Base-by-base conservation (phyloP, 2,329 filamentous ascomycete genomes). In the Plenodomus tracheiphilus region DNA sequence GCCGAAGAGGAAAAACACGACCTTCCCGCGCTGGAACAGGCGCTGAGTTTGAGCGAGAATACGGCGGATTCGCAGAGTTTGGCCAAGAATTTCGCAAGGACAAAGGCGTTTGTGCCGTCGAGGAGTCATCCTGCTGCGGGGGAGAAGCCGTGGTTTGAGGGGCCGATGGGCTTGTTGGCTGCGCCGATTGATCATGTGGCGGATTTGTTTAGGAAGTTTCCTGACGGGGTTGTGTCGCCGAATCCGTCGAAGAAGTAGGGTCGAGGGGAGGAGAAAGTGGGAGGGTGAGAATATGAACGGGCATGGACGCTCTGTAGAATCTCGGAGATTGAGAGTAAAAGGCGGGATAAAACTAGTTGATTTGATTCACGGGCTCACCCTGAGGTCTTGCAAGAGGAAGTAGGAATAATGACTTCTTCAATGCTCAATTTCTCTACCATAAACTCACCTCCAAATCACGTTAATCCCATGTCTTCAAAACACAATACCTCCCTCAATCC, bases 191-290 rank as follows among this genome's bases (percentile, higher is more conserved):
- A 85, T 62, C 77, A 76, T 49, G 52, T 86, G 25, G 70, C 69
- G 32, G 81, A 85, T 62, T 42, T 83, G 6, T 82, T 85, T 54
- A 68, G 77, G 17, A 80, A 78, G 61, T 86, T 83, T 56, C 80
- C 80, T 10, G 68, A 76, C 19, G 47, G 70, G 44, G 69, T 46
- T 41, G 42, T 48, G 22, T 53, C 47, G 19, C 60, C 58, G 1
- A 66, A 67, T 35, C 62, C 61, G 1, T 65, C 56, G 1, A 63
- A 51, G 19, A 62, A 62, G 51, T 65, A 49, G 20, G n/a, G n/a
- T n/a, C n/a, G n/a, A n/a, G n/a, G n/a, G n/a, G n/a, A n/a, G n/a
- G n/a, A n/a, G n/a, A n/a, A n/a, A n/a, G n/a, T n/a, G n/a, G n/a
- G n/a, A n/a, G n/a, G n/a, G n/a, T n/a, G n/a, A n/a, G n/a, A n/a